Evolutionary conservation across 805 yeast species (phyloP).

Genomic region (Candida coquimbonensis): DNA sequence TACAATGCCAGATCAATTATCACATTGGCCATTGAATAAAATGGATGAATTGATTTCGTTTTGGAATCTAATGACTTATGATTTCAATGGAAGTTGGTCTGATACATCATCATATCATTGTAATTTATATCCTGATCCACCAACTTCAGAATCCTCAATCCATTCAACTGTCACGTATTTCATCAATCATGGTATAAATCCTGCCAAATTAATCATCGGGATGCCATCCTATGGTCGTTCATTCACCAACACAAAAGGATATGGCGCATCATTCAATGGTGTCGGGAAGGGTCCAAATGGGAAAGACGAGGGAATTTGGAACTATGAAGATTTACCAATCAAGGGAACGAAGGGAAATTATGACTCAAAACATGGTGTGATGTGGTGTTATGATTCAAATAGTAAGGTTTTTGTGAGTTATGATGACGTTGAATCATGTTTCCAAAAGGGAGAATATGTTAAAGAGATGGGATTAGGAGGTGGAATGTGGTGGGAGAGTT

Average conservation of each 20-base stretch:
- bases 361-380: conserved; percentile 48
- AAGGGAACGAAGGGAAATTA: conserved; percentile 36
- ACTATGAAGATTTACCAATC: conserved; percentile 49
- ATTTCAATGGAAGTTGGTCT: conserved; percentile 78
- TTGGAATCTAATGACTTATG: conserved; percentile 92
- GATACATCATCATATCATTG: conserved; percentile 57
- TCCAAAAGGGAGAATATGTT: conserved; percentile 55
- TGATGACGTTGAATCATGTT: conserved; percentile 53
- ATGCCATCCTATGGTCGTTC: conserved; percentile 82
- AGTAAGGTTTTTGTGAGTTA: conserved; percentile 45
- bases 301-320: conserved; percentile 41
- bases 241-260: conserved; percentile 34
- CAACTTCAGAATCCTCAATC: conserved; percentile 37
- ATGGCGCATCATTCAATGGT: conserved; percentile 39
- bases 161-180: conserved; percentile 43
- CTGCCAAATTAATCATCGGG: conserved; percentile 62
- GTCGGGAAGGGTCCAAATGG: conserved; percentile 31
- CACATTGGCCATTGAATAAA: conserved; percentile 36
- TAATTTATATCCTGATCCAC: conserved; percentile 38
- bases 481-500: conserved; percentile 93
- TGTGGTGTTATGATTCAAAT: conserved; percentile 39
- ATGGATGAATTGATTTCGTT: conserved; percentile 54
- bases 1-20: conserved; percentile 42
- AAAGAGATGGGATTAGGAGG: conserved; percentile 53
- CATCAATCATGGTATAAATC: conserved; percentile 32